Conservation (phyloP, 768 basidiomycete genomes). For the Kwoniella pini region DNA sequence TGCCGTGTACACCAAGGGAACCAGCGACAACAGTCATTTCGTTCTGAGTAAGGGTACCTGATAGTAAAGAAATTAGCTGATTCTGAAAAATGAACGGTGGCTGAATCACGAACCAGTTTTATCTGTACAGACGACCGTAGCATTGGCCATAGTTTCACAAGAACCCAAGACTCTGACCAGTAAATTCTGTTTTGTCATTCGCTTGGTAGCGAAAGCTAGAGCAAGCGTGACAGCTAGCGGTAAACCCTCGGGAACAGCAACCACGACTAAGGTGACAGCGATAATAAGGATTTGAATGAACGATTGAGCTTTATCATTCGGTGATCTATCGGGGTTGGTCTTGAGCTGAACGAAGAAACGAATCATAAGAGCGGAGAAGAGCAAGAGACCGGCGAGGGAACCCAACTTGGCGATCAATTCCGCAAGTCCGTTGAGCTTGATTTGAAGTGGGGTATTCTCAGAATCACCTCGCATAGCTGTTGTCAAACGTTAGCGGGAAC, state of each 20-base stretch:
- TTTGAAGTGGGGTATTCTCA: constrained; percentile 87
- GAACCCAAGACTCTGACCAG: constrained; percentile 93
- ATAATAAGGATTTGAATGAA: constrained; percentile 95
- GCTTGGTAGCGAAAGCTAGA: constrained; percentile 92
- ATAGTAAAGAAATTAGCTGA: too few species aligned
- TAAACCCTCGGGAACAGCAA: constrained; percentile 87
- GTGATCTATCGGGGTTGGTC: constrained; percentile 64
- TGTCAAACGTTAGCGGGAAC: too few species aligned
- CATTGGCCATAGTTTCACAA: constrained; percentile 98
- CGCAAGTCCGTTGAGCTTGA: constrained; percentile 90
- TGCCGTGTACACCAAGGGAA: constrained; percentile 88
- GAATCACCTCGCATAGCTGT: constrained; percentile 80
- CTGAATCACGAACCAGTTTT: constrained; percentile 42
- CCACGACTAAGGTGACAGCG: constrained; percentile 84
- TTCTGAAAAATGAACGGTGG: too few species aligned
- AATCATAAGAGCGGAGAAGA: constrained; percentile 86
- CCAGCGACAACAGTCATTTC: constrained; percentile 95
- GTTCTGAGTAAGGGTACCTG: constrained; percentile 94
- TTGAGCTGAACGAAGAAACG: constrained; percentile 89
- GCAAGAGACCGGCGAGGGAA: constrained; percentile 71
- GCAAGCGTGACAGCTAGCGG: constrained; percentile 96
- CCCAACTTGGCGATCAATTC: constrained; percentile 93
- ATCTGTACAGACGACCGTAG: constrained; percentile 70
- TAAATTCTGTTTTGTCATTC: constrained; percentile 95
- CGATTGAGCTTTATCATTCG: constrained; percentile 80